A percentile compares a stretch with the other conserved stretches of the same genome.
Conservation (phyloP, 495 filamentous ascomycete genomes). For the Penicillium odoratum region DNA sequence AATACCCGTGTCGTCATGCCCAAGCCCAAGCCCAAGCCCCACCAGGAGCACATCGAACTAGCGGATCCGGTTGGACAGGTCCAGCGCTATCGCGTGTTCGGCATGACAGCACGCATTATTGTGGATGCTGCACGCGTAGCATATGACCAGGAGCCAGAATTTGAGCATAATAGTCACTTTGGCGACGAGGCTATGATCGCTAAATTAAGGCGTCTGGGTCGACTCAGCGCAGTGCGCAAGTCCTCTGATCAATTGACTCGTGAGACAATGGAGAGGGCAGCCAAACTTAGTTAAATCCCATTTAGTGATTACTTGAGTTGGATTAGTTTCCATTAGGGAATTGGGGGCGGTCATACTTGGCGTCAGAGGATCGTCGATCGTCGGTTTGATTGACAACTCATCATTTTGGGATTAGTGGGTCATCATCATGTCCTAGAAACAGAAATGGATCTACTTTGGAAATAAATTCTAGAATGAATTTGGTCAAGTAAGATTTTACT, state of each 20-base stretch:
- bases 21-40: slow-evolving; percentile 52
- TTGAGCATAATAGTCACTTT: slow-evolving; percentile 75
- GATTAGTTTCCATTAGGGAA: background rate
- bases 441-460: background rate
- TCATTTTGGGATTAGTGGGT: background rate
- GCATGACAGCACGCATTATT: slow-evolving; percentile 87
- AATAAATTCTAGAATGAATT: background rate
- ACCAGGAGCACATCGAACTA: slow-evolving; percentile 14
- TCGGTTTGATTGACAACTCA: background rate
- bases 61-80: slow-evolving; percentile 35
- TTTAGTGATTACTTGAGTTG: background rate
- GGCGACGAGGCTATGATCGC: slow-evolving; percentile 79
- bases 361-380: background rate
- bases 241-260: slow-evolving; percentile 51
- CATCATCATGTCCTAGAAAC: background rate
- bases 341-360: background rate
- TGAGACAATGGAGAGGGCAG: slow-evolving; percentile 57
- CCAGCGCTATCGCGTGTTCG: slow-evolving; percentile 76
- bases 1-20: slow-evolving; percentile 58
- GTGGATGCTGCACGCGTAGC: slow-evolving; percentile 84
- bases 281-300: slow-evolving; percentile 46
- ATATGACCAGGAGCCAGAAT: slow-evolving; percentile 77
- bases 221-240: slow-evolving; percentile 54
- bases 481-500: background rate
- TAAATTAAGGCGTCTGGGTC: slow-evolving; percentile 58